Conservation (phyloP, 768 basidiomycete species). For the Mycena galopus region DNA sequence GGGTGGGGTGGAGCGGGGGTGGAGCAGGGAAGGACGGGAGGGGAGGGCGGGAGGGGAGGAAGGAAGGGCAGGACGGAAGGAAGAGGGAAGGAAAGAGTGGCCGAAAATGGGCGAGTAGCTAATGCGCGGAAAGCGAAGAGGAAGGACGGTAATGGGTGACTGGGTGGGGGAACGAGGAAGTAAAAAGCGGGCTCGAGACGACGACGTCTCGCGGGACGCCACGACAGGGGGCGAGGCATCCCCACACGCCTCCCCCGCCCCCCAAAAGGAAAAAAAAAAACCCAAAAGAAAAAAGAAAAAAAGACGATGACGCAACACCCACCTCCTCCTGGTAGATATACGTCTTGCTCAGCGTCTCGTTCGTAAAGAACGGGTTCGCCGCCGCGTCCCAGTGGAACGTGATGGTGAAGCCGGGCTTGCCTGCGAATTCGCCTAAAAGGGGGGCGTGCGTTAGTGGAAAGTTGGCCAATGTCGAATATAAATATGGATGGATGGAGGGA, state of each 20-base stretch:
- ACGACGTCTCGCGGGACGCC: too few relatives aligned
- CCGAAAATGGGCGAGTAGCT: too few relatives aligned
- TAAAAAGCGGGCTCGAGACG: too few relatives aligned
- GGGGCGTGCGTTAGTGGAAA: slow-evolving; percentile 13
- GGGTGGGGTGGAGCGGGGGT: neutral
- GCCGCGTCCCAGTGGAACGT: slow-evolving; percentile 75
- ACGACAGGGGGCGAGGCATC: too few relatives aligned
- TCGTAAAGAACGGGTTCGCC: slow-evolving; percentile 91
- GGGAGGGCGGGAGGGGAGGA: neutral
- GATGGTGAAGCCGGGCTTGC: slow-evolving; percentile 93
- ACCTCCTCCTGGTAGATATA: slow-evolving; percentile 90
- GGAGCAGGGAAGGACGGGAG: neutral
- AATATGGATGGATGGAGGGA: too few relatives aligned
- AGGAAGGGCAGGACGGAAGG: neutral
- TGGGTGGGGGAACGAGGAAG: too few relatives aligned
- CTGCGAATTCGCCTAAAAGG: slow-evolving; percentile 64
- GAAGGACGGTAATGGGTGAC: too few relatives aligned
- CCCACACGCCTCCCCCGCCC: too few relatives aligned
- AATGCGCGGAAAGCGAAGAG: too few relatives aligned
- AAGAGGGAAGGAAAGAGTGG: neutral
- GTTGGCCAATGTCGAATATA: too few relatives aligned
- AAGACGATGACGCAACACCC: neutral
- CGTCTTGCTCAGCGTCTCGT: slow-evolving; percentile 88
- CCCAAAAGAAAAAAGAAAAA: neutral
- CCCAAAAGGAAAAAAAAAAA: neutral